Evolutionary conservation across 1,284 basidiomycete species (phyloP).

Genomic region (Mycocalia duriaeana): DNA sequence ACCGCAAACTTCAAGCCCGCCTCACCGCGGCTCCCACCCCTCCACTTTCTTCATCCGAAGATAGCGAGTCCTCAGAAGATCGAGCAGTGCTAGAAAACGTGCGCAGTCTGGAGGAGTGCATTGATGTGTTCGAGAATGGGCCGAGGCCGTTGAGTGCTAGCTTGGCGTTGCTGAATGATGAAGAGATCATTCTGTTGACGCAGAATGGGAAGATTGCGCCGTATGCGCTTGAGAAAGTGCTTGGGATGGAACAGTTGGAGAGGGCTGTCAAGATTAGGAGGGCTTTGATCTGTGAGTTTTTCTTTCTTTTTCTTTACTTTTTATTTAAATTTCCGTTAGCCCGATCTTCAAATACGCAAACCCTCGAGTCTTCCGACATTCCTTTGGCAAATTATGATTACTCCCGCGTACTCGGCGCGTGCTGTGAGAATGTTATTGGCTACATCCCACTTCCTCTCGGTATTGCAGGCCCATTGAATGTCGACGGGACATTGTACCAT

Average conservation of each 20-base stretch:
- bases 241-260: constrained; percentile 62
- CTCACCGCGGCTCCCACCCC: constrained; percentile 14
- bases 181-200: constrained; percentile 86
- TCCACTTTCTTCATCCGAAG: constrained; percentile 16
- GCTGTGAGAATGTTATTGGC: constrained; percentile 98
- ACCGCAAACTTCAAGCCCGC: constrained; percentile 37
- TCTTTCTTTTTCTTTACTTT: constrained; percentile 1
- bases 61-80: constrained; percentile 9
- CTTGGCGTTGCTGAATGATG: constrained; percentile 74
- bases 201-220: constrained; percentile 92
- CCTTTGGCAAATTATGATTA: constrained; percentile 92
- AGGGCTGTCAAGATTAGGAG: constrained; percentile 86
- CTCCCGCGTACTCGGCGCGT: constrained; percentile 90
- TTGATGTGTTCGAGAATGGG: constrained; percentile 84
- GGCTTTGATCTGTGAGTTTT: constrained; percentile 80
- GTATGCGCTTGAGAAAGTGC: constrained; percentile 91
- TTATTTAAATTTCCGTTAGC: constrained; percentile 40
- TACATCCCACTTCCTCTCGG: constrained; percentile 96
- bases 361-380: constrained; percentile 80
- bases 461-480: constrained; percentile 90
- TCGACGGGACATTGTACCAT: constrained; percentile 83
- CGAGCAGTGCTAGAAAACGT: constrained; percentile 19
- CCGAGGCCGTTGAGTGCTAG: constrained; percentile 59
- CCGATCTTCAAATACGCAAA: constrained; percentile 81
- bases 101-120: constrained; percentile 75